phyloP scores from a whole-genome alignment of 2,329 filamentous ascomycete species.

The Magnaporthiopsis incrustans region DNA sequence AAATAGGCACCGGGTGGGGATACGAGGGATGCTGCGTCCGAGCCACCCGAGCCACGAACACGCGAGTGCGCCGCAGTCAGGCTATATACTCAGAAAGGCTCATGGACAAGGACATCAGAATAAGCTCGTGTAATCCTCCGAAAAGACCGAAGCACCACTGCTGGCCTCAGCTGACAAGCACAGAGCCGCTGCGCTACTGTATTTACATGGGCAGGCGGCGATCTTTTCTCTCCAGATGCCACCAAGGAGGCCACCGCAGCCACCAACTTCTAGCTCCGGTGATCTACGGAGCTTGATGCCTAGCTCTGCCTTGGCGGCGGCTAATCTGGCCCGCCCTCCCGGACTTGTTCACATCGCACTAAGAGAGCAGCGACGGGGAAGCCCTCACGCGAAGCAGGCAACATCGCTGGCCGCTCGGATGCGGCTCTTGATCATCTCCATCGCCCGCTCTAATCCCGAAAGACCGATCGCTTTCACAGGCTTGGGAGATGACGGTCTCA shows the following conservation, averaged over 20 bases:
- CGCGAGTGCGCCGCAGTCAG: neutral
- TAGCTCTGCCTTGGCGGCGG: neutral
- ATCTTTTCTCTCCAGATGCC: neutral
- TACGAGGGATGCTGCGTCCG: neutral
- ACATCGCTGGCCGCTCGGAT: neutral
- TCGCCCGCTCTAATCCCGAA: neutral
- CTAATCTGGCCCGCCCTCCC: neutral
- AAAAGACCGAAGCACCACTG: neutral
- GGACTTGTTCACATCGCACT: no score
- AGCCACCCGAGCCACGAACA: no score
- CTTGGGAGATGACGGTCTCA: neutral
- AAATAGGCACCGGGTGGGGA: neutral
- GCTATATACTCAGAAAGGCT: neutral
- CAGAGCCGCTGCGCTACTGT: neutral
- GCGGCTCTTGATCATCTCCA: neutral
- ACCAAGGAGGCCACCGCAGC: neutral
- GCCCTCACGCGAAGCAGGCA: neutral
- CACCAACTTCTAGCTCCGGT: neutral
- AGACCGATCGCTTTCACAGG: neutral
- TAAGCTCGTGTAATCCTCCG: neutral
- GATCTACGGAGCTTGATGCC: neutral
- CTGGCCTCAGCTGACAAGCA: neutral
- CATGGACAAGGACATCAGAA: neutral
- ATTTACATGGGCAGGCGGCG: neutral
- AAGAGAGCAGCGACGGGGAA: neutral